Percentiles rank a stretch among this genome's conserved stretches.
phyloP scores from a whole-genome alignment of 192 early-diverging fungal genomes.

The Kickxella alabastrina region DNA sequence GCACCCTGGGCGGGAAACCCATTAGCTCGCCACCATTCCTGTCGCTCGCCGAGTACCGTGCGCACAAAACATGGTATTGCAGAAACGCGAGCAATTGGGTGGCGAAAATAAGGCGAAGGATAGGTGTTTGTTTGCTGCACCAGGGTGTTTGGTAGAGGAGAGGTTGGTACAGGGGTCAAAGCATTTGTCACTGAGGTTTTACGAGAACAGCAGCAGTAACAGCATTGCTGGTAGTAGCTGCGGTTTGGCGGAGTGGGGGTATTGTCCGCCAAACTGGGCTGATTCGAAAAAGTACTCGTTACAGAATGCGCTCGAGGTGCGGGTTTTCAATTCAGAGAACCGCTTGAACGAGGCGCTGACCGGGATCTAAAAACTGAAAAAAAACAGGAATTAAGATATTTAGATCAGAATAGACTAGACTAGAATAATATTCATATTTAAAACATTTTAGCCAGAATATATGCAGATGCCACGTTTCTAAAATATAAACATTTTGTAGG shows the following conservation, averaged over 20 bases:
- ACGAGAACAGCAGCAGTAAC: conserved; percentile 25
- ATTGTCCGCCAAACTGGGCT: conserved; percentile 41
- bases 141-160: conserved; percentile 19
- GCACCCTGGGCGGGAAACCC: conserved; percentile 40
- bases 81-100: neutral
- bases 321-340: conserved; percentile 56
- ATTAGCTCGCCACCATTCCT: conserved; percentile 30
- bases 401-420: too few species aligned
- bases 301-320: conserved; percentile 59
- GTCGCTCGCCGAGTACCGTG: conserved; percentile 25
- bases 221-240: too few species aligned
- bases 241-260: conserved; percentile 43
- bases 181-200: conserved; percentile 34
- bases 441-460: too few species aligned
- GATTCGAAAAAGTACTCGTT: conserved; percentile 65
- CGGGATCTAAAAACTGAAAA: too few species aligned
- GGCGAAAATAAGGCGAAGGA: neutral
- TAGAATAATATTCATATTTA: too few species aligned
- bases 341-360: conserved; percentile 21
- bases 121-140: conserved; percentile 9
- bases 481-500: too few species aligned
- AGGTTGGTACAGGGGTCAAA: conserved; percentile 11
- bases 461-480: too few species aligned
- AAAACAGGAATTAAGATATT: too few species aligned
- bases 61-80: neutral